phyloP scores from a whole-genome alignment of 257 asterid genomes.

The Pogostemon cablin region DNA sequence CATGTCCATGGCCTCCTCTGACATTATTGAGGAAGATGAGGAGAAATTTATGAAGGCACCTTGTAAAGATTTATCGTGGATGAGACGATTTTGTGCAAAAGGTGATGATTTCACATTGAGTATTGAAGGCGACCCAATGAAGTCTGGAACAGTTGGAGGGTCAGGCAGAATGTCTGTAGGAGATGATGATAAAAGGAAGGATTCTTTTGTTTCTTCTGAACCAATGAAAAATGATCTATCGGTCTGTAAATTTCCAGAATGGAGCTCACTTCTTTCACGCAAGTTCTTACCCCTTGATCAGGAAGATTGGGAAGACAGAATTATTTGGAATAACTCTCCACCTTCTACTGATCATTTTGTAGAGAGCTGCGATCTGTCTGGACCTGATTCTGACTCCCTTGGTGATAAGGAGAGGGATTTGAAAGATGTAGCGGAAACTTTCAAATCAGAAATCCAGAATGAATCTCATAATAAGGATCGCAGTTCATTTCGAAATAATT shows the following conservation, averaged over 20 bases:
- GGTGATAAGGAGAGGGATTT: slow-evolving; percentile 49
- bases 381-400: slow-evolving; percentile 68
- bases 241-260: slow-evolving; percentile 43
- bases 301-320: slow-evolving; percentile 94
- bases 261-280: slow-evolving; percentile 46
- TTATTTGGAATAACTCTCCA: slow-evolving; percentile 89
- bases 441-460: slow-evolving; percentile 42
- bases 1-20: slow-evolving; percentile 61
- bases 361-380: slow-evolving; percentile 88
- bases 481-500: slow-evolving; percentile 40
- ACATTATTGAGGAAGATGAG: slow-evolving; percentile 89
- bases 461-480: slow-evolving; percentile 49
- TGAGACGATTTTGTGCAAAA: slow-evolving; percentile 46
- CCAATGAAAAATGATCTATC: slow-evolving; percentile 60
- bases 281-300: slow-evolving; percentile 83
- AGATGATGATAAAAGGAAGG: slow-evolving; percentile 47
- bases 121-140: slow-evolving; percentile 50
- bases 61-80: slow-evolving; percentile 62
- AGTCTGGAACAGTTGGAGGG: slow-evolving; percentile 46
- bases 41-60: slow-evolving; percentile 70
- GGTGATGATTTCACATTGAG: slow-evolving; percentile 39
- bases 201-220: slow-evolving; percentile 64
- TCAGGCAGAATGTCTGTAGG: slow-evolving; percentile 42
- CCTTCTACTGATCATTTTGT: slow-evolving; percentile 48
- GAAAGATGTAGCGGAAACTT: slow-evolving; percentile 38